A percentile compares a stretch with the other conserved stretches of the same genome.
These are phyloP conservation scores for Helminthosporium solani DNA, from an alignment of 2,329 filamentous ascomycete species.

Conservation along the genomic window DNA sequence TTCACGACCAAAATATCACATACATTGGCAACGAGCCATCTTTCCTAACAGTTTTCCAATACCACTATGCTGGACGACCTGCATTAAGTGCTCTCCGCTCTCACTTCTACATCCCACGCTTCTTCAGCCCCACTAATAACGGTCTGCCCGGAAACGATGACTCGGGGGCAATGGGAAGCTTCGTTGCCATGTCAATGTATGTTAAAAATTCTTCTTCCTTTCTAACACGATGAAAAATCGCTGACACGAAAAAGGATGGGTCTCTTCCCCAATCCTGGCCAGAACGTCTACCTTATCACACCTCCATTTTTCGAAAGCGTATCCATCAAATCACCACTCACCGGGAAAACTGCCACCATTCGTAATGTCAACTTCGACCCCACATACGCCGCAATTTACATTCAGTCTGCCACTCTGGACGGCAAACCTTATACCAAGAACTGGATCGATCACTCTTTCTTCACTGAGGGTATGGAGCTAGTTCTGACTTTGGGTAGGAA, in stretches of 20 bases:
- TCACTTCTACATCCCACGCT: slow-evolving; percentile 47
- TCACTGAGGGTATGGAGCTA: slow-evolving; percentile 44
- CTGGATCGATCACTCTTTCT: slow-evolving; percentile 47
- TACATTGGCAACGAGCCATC: slow-evolving; percentile 49
- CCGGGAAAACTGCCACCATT: slow-evolving; percentile 42
- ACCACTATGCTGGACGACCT: slow-evolving; percentile 48
- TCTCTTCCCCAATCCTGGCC: slow-evolving; percentile 46
- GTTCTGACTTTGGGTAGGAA: slow-evolving; percentile 44
- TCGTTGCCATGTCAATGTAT: slow-evolving; percentile 47
- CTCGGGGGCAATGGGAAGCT: slow-evolving; percentile 45
- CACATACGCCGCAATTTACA: slow-evolving; percentile 41
- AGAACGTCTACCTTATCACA: slow-evolving; percentile 48
- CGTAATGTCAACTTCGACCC: slow-evolving; percentile 44
- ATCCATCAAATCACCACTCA: slow-evolving; percentile 39
- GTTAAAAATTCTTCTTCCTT: slow-evolving; percentile 33
- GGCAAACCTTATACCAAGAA: slow-evolving; percentile 44
- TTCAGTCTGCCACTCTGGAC: slow-evolving; percentile 46
- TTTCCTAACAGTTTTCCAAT: slow-evolving; percentile 47
- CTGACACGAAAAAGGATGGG: slow-evolving; percentile 37
- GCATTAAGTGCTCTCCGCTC: slow-evolving; percentile 41
- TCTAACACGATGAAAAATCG: slow-evolving; percentile 37
- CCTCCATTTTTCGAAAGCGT: slow-evolving; percentile 47
- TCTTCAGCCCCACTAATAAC: slow-evolving; percentile 38
- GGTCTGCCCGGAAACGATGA: slow-evolving; percentile 49
- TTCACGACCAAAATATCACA: slow-evolving; percentile 45